Conservation (phyloP, 2,329 filamentous ascomycete species). For the Calycina herbarum region DNA sequence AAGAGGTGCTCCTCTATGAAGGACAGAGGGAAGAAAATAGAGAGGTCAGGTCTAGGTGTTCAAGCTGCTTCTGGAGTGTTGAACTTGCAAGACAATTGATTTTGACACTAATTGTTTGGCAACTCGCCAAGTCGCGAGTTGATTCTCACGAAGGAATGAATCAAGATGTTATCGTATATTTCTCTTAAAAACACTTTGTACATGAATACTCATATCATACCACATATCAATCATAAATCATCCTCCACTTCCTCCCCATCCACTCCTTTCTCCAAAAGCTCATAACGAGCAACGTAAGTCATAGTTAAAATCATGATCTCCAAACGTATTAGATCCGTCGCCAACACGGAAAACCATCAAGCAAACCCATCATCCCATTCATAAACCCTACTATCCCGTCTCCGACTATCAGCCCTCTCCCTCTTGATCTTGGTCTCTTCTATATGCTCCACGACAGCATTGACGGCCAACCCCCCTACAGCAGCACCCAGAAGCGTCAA, state of each 20-base stretch:
- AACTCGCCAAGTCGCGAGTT: no score
- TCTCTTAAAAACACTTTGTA: background rate
- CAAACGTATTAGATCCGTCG: background rate
- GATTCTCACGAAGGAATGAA: background rate
- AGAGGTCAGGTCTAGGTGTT: no score
- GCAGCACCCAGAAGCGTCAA: slow-evolving; percentile 18
- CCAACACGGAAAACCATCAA: background rate
- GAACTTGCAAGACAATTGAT: no score
- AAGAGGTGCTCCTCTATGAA: no score
- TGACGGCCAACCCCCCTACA: slow-evolving; percentile 17
- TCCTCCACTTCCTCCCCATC: background rate
- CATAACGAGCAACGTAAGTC: background rate
- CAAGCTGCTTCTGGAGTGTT: no score
- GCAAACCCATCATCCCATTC: slow-evolving; percentile 16
- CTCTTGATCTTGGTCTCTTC: slow-evolving; percentile 14
- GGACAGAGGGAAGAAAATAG: no score
- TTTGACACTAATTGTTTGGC: no score
- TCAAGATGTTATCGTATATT: background rate
- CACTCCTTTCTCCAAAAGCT: background rate
- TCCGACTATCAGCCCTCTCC: background rate
- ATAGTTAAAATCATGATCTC: background rate
- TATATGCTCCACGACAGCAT: slow-evolving; percentile 16
- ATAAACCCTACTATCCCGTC: slow-evolving; percentile 13
- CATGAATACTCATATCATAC: background rate
- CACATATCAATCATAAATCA: slow-evolving; percentile 2